Evolutionary conservation across 495 filamentous ascomycete species (phyloP).

Genomic region (Amniculicola lignicola): DNA sequence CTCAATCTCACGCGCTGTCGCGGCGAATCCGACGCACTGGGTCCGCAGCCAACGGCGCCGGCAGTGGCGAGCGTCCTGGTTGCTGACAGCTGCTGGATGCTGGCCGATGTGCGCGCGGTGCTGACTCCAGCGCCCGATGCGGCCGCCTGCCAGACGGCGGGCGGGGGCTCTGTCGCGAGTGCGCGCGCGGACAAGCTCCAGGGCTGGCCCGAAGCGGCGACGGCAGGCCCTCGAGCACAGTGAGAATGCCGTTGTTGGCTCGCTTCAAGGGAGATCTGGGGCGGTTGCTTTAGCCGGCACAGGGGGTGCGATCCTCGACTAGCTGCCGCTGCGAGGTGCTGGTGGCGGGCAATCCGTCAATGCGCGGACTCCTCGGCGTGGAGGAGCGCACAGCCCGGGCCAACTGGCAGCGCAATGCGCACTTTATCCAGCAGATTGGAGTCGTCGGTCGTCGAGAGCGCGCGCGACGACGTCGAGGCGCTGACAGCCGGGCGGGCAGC

Average conservation of each 20-base stretch:
- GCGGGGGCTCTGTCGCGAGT: too few relatives aligned
- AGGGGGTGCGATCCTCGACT: constrained; percentile 34
- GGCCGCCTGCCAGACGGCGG: too few relatives aligned
- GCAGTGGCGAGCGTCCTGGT: constrained; percentile 16
- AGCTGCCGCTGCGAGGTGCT: constrained; percentile 32
- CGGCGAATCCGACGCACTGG: constrained; percentile 27
- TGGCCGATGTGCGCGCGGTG: constrained; percentile 10
- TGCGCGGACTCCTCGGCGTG: constrained; percentile 13
- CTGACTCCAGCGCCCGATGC: constrained; percentile 3
- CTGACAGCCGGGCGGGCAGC: too few relatives aligned
- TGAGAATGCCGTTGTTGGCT: constrained; percentile 33
- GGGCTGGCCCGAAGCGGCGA: constrained; percentile 4
- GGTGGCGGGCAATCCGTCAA: constrained; percentile 33
- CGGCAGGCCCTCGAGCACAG: constrained; percentile 1
- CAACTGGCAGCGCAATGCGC: constrained; percentile 26
- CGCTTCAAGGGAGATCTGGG: constrained; percentile 35
- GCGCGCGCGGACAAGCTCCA: not conserved
- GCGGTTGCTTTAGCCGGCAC: constrained; percentile 36
- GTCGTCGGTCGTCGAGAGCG: too few relatives aligned
- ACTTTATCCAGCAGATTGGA: constrained; percentile 36
- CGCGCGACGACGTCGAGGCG: too few relatives aligned
- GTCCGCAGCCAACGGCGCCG: constrained; percentile 29
- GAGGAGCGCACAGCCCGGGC: constrained; percentile 17
- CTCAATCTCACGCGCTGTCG: not conserved
- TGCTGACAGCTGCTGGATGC: constrained; percentile 15